These are phyloP conservation scores for Vigna mungo DNA, from an alignment of 306 rosid genomes.

Conservation along the genomic window DNA sequence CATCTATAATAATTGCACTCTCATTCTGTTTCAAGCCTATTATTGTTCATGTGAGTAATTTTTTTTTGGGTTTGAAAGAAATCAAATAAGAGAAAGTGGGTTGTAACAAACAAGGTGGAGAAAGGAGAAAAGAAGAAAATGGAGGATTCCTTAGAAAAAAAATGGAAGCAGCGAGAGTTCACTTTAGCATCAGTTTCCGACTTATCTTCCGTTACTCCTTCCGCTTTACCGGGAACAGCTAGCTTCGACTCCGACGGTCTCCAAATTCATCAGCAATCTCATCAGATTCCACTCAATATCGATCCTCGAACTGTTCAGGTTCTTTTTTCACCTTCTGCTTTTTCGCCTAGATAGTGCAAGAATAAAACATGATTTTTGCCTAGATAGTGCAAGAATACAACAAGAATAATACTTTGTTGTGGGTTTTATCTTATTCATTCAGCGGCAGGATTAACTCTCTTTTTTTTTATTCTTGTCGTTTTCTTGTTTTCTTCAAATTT, in stretches of 20 bases:
- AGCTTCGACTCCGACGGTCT: conserved; percentile 61
- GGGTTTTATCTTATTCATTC: conserved; percentile 6
- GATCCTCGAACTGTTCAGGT: conserved; percentile 78
- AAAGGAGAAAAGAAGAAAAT: conserved; percentile 44
- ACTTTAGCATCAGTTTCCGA: conserved; percentile 68
- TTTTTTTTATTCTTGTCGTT: neutral
- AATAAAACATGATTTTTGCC: neutral
- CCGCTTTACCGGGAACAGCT: conserved; percentile 68
- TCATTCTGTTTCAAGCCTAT: neutral
- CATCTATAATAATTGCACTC: neutral
- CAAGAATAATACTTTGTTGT: neutral
- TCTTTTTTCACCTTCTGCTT: conserved; percentile 22
- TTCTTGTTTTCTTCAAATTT: neutral
- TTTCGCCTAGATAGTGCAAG: neutral
- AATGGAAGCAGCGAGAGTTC: conserved; percentile 60
- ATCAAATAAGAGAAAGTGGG: neutral
- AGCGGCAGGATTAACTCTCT: conserved; percentile 14
- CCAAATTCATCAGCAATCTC: conserved; percentile 60
- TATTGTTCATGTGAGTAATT: neutral
- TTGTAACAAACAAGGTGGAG: neutral
- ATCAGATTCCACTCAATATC: conserved; percentile 47
- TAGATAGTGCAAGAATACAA: no score
- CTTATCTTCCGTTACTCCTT: conserved; percentile 55
- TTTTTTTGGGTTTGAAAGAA: neutral
- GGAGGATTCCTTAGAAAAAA: conserved; percentile 64